phyloP scores from a whole-genome alignment of 129 eudicot species.

The Tagetes patula region DNA sequence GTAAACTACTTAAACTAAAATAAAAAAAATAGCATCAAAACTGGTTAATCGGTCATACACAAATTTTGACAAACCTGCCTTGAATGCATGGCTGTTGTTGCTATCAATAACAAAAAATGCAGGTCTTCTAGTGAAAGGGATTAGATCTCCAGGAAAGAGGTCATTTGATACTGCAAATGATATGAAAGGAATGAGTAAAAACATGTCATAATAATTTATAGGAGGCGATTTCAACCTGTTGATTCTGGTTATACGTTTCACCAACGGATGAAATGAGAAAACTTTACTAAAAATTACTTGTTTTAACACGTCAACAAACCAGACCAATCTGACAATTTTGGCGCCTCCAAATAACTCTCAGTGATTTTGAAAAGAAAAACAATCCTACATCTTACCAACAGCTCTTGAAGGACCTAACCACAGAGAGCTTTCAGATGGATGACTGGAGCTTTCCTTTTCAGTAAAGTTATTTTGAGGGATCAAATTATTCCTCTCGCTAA shows the following conservation, averaged over 20 bases:
- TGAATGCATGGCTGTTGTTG: constrained; percentile 97
- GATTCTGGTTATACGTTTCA: neutral
- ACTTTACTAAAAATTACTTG: neutral
- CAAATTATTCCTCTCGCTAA: constrained; percentile 39
- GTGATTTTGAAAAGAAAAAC: neutral
- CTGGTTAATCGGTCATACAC: neutral
- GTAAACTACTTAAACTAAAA: constrained; percentile 20
- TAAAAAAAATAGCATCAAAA: neutral
- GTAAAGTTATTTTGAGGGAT: constrained; percentile 42
- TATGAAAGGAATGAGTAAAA: constrained; percentile 14
- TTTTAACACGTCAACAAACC: neutral
- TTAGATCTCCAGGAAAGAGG: constrained; percentile 79
- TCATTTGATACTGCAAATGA: constrained; percentile 65
- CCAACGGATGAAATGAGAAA: neutral
- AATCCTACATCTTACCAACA: constrained; percentile 60
- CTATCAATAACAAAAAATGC: constrained; percentile 85
- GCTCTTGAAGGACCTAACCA: constrained; percentile 77
- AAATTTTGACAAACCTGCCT: constrained; percentile 99
- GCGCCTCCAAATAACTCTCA: neutral
- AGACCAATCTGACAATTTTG: neutral
- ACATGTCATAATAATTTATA: neutral
- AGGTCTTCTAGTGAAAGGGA: constrained; percentile 92
- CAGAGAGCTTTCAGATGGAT: constrained; percentile 50
- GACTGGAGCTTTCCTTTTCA: constrained; percentile 51
- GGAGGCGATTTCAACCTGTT: neutral